Evolutionary conservation across 768 basidiomycete species (phyloP).

Genomic region (Lactarius psammicola): DNA sequence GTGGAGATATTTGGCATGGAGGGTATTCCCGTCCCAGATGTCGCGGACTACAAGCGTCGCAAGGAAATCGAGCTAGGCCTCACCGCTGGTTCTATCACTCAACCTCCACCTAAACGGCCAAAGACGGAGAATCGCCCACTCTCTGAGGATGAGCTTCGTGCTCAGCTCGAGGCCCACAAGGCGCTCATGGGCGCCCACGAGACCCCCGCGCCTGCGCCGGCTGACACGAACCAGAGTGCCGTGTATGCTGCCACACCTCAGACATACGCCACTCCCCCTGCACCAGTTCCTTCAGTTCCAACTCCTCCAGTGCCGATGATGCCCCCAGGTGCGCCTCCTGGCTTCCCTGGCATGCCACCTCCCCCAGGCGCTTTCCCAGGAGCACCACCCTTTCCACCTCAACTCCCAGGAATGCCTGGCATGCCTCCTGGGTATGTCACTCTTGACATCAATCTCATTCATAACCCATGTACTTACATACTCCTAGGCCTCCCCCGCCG

Average conservation of each 20-base stretch:
- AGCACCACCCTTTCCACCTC: conserved; percentile 37
- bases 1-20: conserved; percentile 99
- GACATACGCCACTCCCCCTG: conserved; percentile 53
- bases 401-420: conserved; percentile 38
- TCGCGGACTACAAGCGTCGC: conserved; percentile 93
- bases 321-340: conserved; percentile 44
- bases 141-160: conserved; percentile 78
- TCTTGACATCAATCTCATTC: conserved; percentile 35
- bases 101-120: conserved; percentile 77
- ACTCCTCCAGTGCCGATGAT: conserved; percentile 38
- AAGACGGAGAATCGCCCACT: conserved; percentile 76
- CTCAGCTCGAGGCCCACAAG: conserved; percentile 86
- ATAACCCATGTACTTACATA: conserved; percentile 39
- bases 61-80: conserved; percentile 94
- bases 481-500: conserved; percentile 34
- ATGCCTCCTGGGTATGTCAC: conserved; percentile 40
- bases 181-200: conserved; percentile 78
- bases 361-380: conserved; percentile 43
- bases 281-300: conserved; percentile 35
- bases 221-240: conserved; percentile 47
- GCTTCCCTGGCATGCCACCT: conserved; percentile 47
- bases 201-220: conserved; percentile 37
- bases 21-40: conserved; percentile 90
- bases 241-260: conserved; percentile 78
- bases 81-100: conserved; percentile 74